These are phyloP conservation scores for Colletotrichum horii DNA, from an alignment of 2,329 filamentous ascomycete species.

Conservation along the genomic window DNA sequence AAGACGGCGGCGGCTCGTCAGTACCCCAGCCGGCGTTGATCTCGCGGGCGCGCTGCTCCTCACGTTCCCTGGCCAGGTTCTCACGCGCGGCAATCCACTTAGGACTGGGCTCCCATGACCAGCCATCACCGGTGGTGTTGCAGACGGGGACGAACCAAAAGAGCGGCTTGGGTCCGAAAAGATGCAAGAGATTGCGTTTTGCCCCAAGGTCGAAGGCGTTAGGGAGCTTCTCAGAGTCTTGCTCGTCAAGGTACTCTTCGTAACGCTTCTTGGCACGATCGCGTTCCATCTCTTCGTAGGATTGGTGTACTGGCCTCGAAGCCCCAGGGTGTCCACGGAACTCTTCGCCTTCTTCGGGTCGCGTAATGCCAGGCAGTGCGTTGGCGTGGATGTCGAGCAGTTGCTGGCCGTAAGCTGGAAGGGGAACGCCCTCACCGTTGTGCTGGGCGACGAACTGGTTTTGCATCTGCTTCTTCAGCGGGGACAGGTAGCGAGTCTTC, in stretches of 20 bases:
- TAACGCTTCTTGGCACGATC: conserved; percentile 60
- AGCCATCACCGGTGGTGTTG: conserved; percentile 90
- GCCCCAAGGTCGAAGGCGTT: conserved; percentile 93
- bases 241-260: conserved; percentile 83
- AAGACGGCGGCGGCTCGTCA: conserved; percentile 31
- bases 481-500: conserved; percentile 91
- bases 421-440: conserved; percentile 52
- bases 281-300: conserved; percentile 62
- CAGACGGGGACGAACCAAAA: conserved; percentile 83
- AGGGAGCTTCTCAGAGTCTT: conserved; percentile 85
- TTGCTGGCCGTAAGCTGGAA: conserved; percentile 72
- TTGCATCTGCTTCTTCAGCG: conserved; percentile 74
- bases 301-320: conserved; percentile 47
- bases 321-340: conserved; percentile 38
- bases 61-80: conserved; percentile 60
- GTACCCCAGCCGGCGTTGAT: conserved; percentile 71
- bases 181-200: conserved; percentile 77
- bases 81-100: conserved; percentile 79
- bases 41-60: conserved; percentile 68
- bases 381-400: conserved; percentile 84
- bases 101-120: conserved; percentile 87
- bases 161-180: conserved; percentile 76
- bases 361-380: conserved; percentile 77
- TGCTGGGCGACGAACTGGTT: conserved; percentile 63
- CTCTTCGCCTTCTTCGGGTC: conserved; percentile 81